These are phyloP conservation scores for Salix koriyanagi DNA, from an alignment of 345 rosid species.

Conservation along the genomic window DNA sequence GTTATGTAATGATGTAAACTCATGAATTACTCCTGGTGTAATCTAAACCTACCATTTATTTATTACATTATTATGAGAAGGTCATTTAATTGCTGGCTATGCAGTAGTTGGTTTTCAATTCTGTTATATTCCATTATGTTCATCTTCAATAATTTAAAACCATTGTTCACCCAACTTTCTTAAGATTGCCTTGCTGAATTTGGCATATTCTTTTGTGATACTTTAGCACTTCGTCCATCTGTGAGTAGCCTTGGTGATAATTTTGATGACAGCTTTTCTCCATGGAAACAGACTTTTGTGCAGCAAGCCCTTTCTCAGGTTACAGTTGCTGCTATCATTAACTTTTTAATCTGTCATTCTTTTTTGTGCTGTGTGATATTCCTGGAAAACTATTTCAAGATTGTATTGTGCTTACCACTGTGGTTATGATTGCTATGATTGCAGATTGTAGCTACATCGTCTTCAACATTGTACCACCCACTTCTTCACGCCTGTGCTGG, in stretches of 20 bases:
- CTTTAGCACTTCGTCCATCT: constrained; percentile 66
- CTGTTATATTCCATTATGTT: neutral
- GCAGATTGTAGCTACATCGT: constrained; percentile 69
- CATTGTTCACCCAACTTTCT: neutral
- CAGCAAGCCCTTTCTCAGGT: constrained; percentile 77
- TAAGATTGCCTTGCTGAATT: constrained; percentile 9
- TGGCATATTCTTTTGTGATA: constrained; percentile 11
- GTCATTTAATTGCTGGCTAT: neutral
- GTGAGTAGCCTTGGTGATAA: constrained; percentile 43
- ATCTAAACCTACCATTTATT: neutral
- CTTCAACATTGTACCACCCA: constrained; percentile 55
- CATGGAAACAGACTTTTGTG: constrained; percentile 65
- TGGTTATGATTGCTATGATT: constrained; percentile 36
- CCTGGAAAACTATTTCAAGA: constrained; percentile 1
- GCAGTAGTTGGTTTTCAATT: neutral
- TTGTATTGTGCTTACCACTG: constrained; percentile 18
- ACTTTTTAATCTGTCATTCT: neutral
- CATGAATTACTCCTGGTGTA: neutral
- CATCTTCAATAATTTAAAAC: neutral
- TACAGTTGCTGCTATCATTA: constrained; percentile 1
- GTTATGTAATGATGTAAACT: neutral
- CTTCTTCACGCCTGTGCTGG: constrained; percentile 74
- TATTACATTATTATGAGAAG: neutral
- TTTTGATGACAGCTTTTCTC: constrained; percentile 56
- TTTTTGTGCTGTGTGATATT: neutral